Conservation (phyloP, 495 filamentous ascomycete genomes). For the Daldinia decipiens region DNA sequence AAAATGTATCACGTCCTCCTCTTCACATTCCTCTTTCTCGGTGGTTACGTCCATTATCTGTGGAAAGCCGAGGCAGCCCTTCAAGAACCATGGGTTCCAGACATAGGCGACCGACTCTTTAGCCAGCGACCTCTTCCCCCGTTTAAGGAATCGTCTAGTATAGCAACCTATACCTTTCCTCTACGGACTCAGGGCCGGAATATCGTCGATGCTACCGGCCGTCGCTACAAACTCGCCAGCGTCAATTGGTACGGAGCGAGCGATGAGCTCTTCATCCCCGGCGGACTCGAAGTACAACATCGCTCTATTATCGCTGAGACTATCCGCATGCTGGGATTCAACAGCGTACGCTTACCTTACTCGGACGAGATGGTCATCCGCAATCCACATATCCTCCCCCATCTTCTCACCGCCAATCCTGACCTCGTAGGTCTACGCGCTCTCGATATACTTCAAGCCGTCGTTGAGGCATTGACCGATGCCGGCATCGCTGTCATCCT, state of each 20-base stretch:
- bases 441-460: conserved; percentile 64
- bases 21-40: conserved; percentile 47
- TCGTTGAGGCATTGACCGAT: conserved; percentile 64
- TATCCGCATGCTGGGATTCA: conserved; percentile 67
- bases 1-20: conserved; percentile 50
- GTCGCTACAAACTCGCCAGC: conserved; percentile 64
- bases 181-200: conserved; percentile 63
- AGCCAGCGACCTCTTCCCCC: conserved; percentile 54
- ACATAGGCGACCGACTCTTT: conserved; percentile 53
- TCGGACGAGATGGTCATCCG: conserved; percentile 67
- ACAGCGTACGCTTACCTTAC: conserved; percentile 71
- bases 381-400: conserved; percentile 60
- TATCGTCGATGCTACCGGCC: conserved; percentile 63
- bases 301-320: conserved; percentile 63
- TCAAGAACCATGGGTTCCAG: conserved; percentile 54
- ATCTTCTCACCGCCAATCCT: conserved; percentile 62
- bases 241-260: conserved; percentile 73
- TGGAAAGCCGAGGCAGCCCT: conserved; percentile 56
- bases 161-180: conserved; percentile 59
- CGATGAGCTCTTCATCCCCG: conserved; percentile 68
- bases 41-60: conserved; percentile 50
- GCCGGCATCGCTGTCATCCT: conserved; percentile 67
- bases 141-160: conserved; percentile 52
- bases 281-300: conserved; percentile 67
- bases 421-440: conserved; percentile 63